Evolutionary conservation across 116 monocot genomes (phyloP), one percentile per base, ranked within the genome.

Genomic region (Iris pallida): DNA sequence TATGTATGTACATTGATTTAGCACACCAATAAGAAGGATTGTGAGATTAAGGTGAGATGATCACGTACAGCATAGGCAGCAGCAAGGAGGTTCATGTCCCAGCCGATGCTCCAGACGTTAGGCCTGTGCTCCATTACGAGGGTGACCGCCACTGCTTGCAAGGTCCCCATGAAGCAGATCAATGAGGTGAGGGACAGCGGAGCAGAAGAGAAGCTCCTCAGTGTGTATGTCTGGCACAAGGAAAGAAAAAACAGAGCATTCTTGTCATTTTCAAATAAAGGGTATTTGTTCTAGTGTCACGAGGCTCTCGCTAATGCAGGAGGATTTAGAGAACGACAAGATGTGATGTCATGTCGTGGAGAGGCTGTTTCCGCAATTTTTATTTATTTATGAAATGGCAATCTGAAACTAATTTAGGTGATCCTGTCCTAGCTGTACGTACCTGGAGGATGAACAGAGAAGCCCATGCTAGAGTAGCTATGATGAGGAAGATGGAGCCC

Each of bases 51-150:
- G n/a, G n/a, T 49, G 12, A 52, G 52, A 52, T 11, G 64, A 51
- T 19, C 64, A 64, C 73, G 82, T 42, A 96, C 96, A 66, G 96
- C 92, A 73, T 96, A 96, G 20, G 96, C 92, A 59, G 92, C 89
- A 47, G 92, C 89, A 66, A 96, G 87, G 59, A 96, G 92, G 82
- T 92, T 92, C 82, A 96, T 87, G 77, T 96, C 92, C 61, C 63
- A 96, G 45, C 96, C 96, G 12, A 96, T 69, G 56, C 17, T 70
- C 88, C 88, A 88, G 5, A 61, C 81, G 9, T 64, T 53, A 4
- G 81, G 78, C 16, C 61, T 75, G 58, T 81, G 78, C 57, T 88
- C 83, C 88, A 83, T 80, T 48, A 73, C 69, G 4, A 88, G 62
- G 15, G 83, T 81, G 72, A 88, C 83, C 0, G 61, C 83, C 59